Conservation (phyloP, 2,329 filamentous ascomycete species). For the Colletotrichum viniferum region DNA sequence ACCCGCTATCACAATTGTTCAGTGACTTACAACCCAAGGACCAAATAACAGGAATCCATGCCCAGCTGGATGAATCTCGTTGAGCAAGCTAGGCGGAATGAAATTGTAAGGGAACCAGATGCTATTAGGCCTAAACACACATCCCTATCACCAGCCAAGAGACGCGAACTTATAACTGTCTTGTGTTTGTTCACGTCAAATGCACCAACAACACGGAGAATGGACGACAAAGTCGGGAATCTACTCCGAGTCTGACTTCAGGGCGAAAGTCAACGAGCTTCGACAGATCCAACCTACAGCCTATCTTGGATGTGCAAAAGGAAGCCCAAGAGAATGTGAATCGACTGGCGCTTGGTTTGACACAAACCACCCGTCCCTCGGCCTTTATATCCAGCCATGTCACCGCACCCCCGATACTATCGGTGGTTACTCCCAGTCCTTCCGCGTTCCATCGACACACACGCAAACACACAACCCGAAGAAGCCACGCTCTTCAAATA, state of each 20-base stretch:
- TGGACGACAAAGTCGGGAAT: not conserved
- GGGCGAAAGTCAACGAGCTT: not conserved
- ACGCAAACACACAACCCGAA: not conserved
- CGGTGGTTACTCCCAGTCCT: too few relatives aligned
- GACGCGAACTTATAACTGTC: not conserved
- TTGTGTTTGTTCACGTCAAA: not conserved
- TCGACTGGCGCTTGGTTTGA: not conserved
- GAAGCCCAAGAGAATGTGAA: too few relatives aligned
- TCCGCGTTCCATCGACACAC: too few relatives aligned
- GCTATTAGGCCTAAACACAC: too few relatives aligned
- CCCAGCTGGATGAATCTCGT: too few relatives aligned
- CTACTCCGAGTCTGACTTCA: not conserved
- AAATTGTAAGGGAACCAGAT: too few relatives aligned
- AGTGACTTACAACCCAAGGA: not conserved
- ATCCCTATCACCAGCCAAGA: too few relatives aligned
- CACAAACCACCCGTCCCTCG: not conserved
- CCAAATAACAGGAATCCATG: too few relatives aligned
- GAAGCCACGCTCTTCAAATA: not conserved
- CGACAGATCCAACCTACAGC: not conserved
- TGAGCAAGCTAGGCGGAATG: too few relatives aligned
- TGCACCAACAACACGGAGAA: not conserved
- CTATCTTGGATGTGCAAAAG: not conserved
- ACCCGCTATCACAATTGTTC: not conserved
- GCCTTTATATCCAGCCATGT: not conserved
- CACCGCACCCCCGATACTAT: not conserved